Conservation (phyloP, 192 early-diverging fungal genomes). For the Podila minutissima region DNA sequence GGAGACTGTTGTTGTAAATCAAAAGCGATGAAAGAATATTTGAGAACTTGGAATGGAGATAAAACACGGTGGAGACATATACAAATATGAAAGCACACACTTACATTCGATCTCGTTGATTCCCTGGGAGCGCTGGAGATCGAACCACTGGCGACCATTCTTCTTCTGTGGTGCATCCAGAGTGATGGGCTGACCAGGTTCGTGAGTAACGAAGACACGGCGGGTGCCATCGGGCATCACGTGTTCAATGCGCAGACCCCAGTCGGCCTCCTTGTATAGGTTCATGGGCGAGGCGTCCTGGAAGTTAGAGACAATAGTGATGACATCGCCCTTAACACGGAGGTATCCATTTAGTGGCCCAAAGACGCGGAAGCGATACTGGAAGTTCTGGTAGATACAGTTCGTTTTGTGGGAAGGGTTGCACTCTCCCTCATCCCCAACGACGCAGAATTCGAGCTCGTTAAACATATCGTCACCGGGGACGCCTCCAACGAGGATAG, state of each 20-base stretch:
- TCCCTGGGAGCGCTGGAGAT: neutral
- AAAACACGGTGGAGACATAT: neutral
- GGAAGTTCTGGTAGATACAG: slow-evolving; percentile 22
- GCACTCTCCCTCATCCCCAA: slow-evolving; percentile 4
- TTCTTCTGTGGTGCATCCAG: neutral
- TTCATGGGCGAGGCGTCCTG: neutral
- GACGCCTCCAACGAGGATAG: slow-evolving; percentile 3
- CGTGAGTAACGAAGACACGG: neutral
- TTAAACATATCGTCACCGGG: neutral
- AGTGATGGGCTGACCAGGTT: neutral
- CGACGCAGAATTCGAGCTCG: slow-evolving; percentile 13
- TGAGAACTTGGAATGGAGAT: neutral
- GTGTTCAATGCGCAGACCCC: slow-evolving; percentile 12
- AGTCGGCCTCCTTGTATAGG: slow-evolving; percentile 6
- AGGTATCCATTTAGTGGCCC: slow-evolving; percentile 9
- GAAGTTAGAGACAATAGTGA: neutral
- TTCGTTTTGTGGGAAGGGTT: slow-evolving; percentile 7
- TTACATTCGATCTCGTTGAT: too few relatives aligned
- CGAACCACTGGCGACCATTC: slow-evolving; percentile 3
- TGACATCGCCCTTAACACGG: neutral
- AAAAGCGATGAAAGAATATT: neutral
- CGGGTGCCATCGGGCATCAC: neutral
- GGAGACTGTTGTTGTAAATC: neutral
- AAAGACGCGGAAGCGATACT: slow-evolving; percentile 17
- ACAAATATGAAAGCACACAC: too few relatives aligned